Percentiles rank a stretch among this genome's conserved stretches.
Conservation (phyloP, 495 filamentous ascomycete genomes). For the Amorphotheca resinae region DNA sequence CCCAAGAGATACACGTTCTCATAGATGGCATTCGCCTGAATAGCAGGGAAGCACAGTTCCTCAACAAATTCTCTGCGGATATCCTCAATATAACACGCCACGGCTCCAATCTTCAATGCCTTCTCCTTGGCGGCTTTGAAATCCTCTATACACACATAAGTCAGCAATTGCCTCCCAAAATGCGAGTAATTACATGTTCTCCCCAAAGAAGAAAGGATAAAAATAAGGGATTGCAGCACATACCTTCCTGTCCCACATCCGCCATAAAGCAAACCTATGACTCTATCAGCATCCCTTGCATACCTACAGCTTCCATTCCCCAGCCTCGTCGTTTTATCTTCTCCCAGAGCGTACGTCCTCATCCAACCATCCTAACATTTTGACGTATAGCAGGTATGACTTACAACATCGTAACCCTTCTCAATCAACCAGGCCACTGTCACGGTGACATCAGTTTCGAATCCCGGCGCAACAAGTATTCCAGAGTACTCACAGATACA, state of each 20-base stretch:
- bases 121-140: constrained; percentile 53
- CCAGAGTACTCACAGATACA: constrained; percentile 36
- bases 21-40: constrained; percentile 82
- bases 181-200: neutral
- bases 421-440: constrained; percentile 52
- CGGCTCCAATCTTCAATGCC: constrained; percentile 58
- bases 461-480: no score
- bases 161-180: constrained; percentile 8
- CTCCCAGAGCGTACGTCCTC: neutral
- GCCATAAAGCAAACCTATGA: constrained; percentile 34
- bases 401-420: constrained; percentile 39
- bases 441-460: constrained; percentile 15
- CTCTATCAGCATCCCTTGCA: neutral
- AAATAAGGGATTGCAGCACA: no score
- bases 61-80: constrained; percentile 70
- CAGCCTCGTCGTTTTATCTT: constrained; percentile 14
- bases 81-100: constrained; percentile 49
- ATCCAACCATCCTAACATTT: neutral
- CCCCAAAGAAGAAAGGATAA: neutral
- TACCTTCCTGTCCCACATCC: constrained; percentile 50
- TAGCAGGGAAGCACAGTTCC: constrained; percentile 76
- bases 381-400: neutral
- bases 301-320: neutral
- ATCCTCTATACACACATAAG: constrained; percentile 33
- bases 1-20: constrained; percentile 72